Evolutionary conservation across 768 basidiomycete genomes (phyloP), one percentile per base, ranked within the genome.

Genomic region (Botryobasidium botryosum): DNA sequence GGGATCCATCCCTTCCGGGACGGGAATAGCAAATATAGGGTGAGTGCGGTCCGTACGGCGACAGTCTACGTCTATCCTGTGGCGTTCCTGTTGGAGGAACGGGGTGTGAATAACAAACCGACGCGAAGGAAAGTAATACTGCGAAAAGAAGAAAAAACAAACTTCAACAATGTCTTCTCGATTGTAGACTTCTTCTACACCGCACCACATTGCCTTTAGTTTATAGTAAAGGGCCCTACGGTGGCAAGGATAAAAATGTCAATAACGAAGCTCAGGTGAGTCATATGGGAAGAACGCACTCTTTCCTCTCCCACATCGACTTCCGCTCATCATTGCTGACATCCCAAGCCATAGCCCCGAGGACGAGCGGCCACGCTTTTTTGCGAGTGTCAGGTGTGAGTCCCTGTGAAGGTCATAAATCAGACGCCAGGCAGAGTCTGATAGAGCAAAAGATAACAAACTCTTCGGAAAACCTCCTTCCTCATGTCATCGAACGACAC

Each of bases 41-140:
- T 97, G 92, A n/a, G 71, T 80, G 29, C 94, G 72, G 60, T 99
- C 94, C 18, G 94, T 99, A 23, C 94, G 73, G 47, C 91, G 78
- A 55, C 94, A 97, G 57, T 97, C 94, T 46, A 99, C 94, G 55
- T 97, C 86, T 53, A 88, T 87, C 21, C 86, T 75, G 61, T 88
- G 86, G n/a, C 83, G 75, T 57, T 88, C 86, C 78, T 79, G 45
- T 18, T 3, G 5, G 20, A 38, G 32, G 20, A 13, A 10, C 15
- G 17, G 25, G 23, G 39, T 40, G 26, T 20, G 23, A 12, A 38
- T 46, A 49, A 24, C 29, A n/a, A 7, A 10, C 28, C 25, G 8
- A 33, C 17, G 8, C 31, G 31, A 8, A 20, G 12, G 13, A 39
- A 23, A 5, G 3, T 29, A 4, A 5, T 5, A 17, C 20, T 46